Base-by-base conservation (phyloP, 2,329 filamentous ascomycete species). In the Didymella sp. region DNA sequence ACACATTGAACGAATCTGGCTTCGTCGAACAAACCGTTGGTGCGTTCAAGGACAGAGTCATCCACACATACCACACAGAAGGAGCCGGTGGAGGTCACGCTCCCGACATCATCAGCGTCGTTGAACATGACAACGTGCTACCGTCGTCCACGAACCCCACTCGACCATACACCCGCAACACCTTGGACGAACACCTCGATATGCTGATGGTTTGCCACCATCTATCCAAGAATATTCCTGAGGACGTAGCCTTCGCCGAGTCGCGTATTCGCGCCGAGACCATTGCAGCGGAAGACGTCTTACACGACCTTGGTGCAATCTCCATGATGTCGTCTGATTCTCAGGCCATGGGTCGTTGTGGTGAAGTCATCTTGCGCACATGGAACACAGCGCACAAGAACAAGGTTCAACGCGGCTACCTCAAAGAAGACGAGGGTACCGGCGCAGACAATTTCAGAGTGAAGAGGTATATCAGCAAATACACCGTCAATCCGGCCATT, bases 121-220 rank as follows among this genome's bases (percentile, higher is more conserved):
- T 97, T 11, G 92, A 96, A 76, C 89, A 93, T 69, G 78, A 85
- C 44, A 95, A 98, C 72, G 92, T 98, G 2, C 84, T 98, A 0
- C 94, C 94, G 0, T 92, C 89, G 5, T 94, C 89, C 43, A 98
- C 94, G 0, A 98, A 96, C 74, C 94, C 94, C 0, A 98, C 94
- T 1, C 84, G 93, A 2, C 94, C 94, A 0, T 97, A 88, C 77
- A 98, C 94, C 1, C 82, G 84, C 63, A 97, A 98, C 80, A 98
- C 94, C 0, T 84, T 98, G 0, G 94, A 97, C 72, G 94, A 98
- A 77, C 94, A 98, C 78, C 85, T 97, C 13, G 94, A 98, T 79
- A 98, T 98, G 94, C 81, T 97, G 43, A 97, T 97, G 94, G 92
- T 96, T 33, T 98, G 94, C 81, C 94, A 98, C 76, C 94, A 98